Evolutionary conservation across 1,139 yeast species (phyloP), one percentile per base, ranked within the genome.

Genomic region (Yamadazyma dushanensis): DNA sequence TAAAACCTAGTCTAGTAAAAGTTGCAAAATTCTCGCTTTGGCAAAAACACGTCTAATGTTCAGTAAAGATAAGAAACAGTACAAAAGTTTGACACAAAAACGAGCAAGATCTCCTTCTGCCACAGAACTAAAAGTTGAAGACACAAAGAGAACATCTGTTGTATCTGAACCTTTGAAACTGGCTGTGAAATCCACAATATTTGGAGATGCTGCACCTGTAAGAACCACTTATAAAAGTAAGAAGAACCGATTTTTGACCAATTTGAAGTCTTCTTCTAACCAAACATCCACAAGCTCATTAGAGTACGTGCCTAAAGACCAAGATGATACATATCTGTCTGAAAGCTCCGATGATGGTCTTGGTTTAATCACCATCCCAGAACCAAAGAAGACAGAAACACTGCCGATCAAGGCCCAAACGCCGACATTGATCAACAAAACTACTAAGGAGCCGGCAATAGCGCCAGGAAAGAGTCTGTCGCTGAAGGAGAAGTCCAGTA

Each of bases 271-370:
- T 3, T 11, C 11, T 8, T 8, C 15, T 10, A 25, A 14, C 11
- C 15, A 11, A n/a, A n/a, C 18, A 25, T n/a, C 26, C 9, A 14
- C 17, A 7, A 25, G 27, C 18, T 15, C 27, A 3, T 15, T 25
- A 11, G 27, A 25, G 27, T 34, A 24, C 16, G 24, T 37, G 7
- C 40, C 36, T 2, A 32, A 27, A 16, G 42, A 43, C 20, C 41
- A 36, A 33, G 50, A 35, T 26, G 26, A 10, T 13, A 5, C n/a
- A 13, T n/a, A 21, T 13, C 24, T 13, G 8, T 41, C 19, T 28
- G 50, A 49, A 3, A 41, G 39, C n/a, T 49, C 44, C 19, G 47
- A 45, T 23, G 52, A 45, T 33, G 41, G 35, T 16, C 13, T 22
- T 5, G 26, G 13, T 8, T 16, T 23, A 15, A 16, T 22, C n/a